Conservation (phyloP, 352 stramenopile species). For the Globisporangium lucens region DNA sequence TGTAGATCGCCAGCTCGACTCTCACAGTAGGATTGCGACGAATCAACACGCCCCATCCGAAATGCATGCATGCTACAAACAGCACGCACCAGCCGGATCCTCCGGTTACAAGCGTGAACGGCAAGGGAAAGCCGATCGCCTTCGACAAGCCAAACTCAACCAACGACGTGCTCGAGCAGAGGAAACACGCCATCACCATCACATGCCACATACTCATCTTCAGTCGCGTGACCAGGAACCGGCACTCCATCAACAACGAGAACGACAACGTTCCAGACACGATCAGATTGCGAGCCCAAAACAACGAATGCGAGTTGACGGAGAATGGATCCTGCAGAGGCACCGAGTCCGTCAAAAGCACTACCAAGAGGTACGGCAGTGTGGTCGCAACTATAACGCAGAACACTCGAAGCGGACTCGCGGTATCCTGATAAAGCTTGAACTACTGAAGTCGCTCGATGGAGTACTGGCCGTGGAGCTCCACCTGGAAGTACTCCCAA, state of each 20-base stretch:
- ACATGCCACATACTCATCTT: neutral
- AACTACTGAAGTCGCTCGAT: neutral
- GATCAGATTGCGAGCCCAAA: constrained; percentile 2
- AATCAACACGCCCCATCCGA: neutral
- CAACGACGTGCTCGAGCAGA: neutral
- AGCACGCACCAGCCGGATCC: neutral
- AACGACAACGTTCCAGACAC: neutral
- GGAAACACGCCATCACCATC: neutral
- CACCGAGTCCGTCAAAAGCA: neutral
- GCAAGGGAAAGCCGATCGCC: neutral
- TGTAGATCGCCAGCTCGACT: neutral
- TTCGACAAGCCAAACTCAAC: neutral
- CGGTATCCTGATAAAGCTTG: neutral
- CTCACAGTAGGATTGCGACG: neutral
- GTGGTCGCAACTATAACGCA: neutral
- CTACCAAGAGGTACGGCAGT: neutral
- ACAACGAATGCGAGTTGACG: neutral
- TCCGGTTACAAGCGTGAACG: constrained; percentile 1
- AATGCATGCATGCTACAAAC: neutral
- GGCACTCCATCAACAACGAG: neutral
- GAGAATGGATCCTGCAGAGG: neutral
- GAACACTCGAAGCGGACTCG: neutral
- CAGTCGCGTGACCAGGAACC: neutral
- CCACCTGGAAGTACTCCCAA: constrained; percentile 1
- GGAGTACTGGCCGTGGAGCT: constrained; percentile 3